These are phyloP conservation scores for Colletotrichum sp. DNA, from an alignment of 2,329 filamentous ascomycete species.

Conservation along the genomic window DNA sequence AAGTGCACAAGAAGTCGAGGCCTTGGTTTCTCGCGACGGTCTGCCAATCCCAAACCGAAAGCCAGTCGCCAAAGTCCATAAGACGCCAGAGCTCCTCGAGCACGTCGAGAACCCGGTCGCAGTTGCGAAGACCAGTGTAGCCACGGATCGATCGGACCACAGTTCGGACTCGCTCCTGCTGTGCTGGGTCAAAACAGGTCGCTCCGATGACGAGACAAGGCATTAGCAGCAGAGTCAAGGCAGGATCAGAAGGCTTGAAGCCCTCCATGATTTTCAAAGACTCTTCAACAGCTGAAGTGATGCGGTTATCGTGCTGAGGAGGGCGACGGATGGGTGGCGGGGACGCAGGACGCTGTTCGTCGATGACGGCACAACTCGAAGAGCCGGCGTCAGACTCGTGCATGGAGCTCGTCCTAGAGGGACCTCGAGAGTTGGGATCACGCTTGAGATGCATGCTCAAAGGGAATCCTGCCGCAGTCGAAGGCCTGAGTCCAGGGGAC, in stretches of 20 bases:
- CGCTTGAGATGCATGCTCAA: slow-evolving; percentile 32
- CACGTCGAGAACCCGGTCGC: slow-evolving; percentile 57
- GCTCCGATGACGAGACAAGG: slow-evolving; percentile 67
- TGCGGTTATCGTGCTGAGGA: slow-evolving; percentile 53
- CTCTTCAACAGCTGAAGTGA: slow-evolving; percentile 61
- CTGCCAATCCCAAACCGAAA: slow-evolving; percentile 70
- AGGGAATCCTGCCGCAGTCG: slow-evolving; percentile 13
- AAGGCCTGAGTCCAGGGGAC: slow-evolving; percentile 32
- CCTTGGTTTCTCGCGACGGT: slow-evolving; percentile 56
- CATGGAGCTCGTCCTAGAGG: slow-evolving; percentile 45
- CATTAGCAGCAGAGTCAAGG: slow-evolving; percentile 64
- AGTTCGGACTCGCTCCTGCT: slow-evolving; percentile 57
- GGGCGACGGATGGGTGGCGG: slow-evolving; percentile 54
- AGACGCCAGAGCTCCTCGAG: slow-evolving; percentile 64
- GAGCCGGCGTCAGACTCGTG: slow-evolving; percentile 32
- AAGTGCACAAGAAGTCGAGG: slow-evolving; percentile 61
- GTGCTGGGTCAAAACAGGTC: slow-evolving; percentile 58
- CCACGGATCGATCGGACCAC: slow-evolving; percentile 57
- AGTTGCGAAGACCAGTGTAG: slow-evolving; percentile 66
- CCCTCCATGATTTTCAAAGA: slow-evolving; percentile 59
- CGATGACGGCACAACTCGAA: slow-evolving; percentile 9
- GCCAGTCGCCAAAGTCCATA: slow-evolving; percentile 64
- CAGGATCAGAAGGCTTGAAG: slow-evolving; percentile 62
- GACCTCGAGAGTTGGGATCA: slow-evolving; percentile 35
- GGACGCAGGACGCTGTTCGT: slow-evolving; percentile 33